A percentile compares a stretch with the other conserved stretches of the same genome.
phyloP scores from a whole-genome alignment of 805 yeast genomes.

The Ogataea henricii region DNA sequence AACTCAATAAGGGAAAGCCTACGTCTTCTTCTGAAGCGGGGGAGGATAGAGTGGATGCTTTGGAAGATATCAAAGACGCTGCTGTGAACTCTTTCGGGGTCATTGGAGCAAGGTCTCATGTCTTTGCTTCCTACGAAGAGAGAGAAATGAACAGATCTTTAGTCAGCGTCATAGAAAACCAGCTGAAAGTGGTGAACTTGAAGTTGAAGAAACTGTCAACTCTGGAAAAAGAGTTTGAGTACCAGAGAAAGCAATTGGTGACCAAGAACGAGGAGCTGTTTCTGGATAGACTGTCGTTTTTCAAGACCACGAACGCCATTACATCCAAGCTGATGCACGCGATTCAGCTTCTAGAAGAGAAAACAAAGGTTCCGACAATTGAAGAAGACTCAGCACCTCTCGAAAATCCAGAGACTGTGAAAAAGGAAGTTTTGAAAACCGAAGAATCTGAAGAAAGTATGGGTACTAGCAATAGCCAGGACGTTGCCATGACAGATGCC shows the following conservation, averaged over 20 bases:
- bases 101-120: constrained; percentile 75
- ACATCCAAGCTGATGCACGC: constrained; percentile 47
- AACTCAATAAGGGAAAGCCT: constrained; percentile 38
- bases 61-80: constrained; percentile 52
- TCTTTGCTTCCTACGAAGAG: constrained; percentile 80
- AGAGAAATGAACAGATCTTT: constrained; percentile 67
- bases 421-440: background rate
- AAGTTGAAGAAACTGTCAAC: constrained; percentile 60
- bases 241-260: constrained; percentile 59
- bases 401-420: too few relatives aligned
- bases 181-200: constrained; percentile 62
- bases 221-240: constrained; percentile 65
- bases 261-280: constrained; percentile 68
- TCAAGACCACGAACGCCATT: constrained; percentile 56
- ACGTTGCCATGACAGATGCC: background rate
- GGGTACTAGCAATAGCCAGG: constrained; percentile 18
- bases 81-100: constrained; percentile 72
- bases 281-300: constrained; percentile 64
- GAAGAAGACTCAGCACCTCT: too few relatives aligned
- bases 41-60: constrained; percentile 23
- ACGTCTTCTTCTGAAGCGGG: constrained; percentile 13
- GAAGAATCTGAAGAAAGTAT: constrained; percentile 24
- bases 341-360: constrained; percentile 29
- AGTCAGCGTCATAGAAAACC: constrained; percentile 58
- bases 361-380: background rate